Percentiles rank a stretch among this genome's conserved stretches.
phyloP scores from a whole-genome alignment of 108 stramenopile genomes.

The Hondaea fermentalgiana region DNA sequence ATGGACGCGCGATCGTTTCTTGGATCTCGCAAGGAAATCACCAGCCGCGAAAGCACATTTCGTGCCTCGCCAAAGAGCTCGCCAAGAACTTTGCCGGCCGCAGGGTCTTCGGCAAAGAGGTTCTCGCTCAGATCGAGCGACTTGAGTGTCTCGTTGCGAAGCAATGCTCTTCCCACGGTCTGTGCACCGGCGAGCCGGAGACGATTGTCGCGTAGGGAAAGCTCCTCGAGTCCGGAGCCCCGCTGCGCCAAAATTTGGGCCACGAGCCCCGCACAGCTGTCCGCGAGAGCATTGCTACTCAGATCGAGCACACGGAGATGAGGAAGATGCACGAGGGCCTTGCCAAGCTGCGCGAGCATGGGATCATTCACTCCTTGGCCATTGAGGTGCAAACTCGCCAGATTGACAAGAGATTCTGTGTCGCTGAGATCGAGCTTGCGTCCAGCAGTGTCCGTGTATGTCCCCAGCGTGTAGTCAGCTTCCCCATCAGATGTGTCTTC shows the following conservation, averaged over 20 bases:
- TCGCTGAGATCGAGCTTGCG: not conserved
- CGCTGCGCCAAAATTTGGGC: not conserved
- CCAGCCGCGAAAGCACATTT: not conserved
- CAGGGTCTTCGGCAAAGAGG: not conserved
- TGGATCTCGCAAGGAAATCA: not conserved
- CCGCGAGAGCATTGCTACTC: not conserved
- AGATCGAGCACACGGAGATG: not conserved
- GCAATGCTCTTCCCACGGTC: not conserved
- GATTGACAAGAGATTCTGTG: not conserved
- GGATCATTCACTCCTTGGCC: not conserved
- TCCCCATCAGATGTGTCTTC: not conserved
- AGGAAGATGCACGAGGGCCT: not conserved
- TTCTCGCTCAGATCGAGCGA: not conserved
- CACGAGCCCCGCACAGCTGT: not conserved
- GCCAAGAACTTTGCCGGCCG: not conserved
- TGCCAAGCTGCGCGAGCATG: not conserved
- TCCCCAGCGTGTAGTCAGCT: not conserved
- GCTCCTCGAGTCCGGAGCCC: not conserved
- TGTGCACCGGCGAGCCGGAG: not conserved
- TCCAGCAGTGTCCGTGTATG: not conserved
- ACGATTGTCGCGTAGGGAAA: not conserved
- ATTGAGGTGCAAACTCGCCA: not conserved
- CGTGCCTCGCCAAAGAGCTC: not conserved
- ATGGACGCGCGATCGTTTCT: not conserved
- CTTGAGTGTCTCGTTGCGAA: not conserved